Evolutionary conservation across 257 asterid genomes (phyloP), one percentile per base, ranked within the genome.

Genomic region (Plantago elongata): DNA sequence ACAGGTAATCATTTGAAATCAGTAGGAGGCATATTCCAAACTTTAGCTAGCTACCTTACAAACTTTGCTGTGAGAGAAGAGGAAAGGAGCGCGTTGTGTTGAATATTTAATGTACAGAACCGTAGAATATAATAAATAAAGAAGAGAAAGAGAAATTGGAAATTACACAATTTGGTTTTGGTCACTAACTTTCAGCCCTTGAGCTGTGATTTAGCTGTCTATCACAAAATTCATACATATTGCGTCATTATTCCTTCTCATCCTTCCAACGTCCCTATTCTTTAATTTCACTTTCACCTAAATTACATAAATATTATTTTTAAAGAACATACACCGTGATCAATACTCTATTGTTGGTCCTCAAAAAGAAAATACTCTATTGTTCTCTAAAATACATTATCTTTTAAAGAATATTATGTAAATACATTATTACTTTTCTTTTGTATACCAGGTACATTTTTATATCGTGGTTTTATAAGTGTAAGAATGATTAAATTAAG

Each of bases 131-230:
- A 60, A 60, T n/a, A 73, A 66, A 74, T 73, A 60, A 69, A 69
- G 67, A 77, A 72, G 71, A 77, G 77, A 49, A 54, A 66, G 66
- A 51, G 61, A 22, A 75, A 34, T 7, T 34, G 7, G 27, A 3
- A 34, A 34, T 34, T 5, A 34, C 40, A 72, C 62, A 75, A 69
- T 70, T 71, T 79, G 78, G 89, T 84, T n/a, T n/a, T n/a, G n/a
- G n/a, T n/a, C n/a, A n/a, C n/a, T n/a, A 87, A 22, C 27, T 22
- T 22, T 22, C 27, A 22, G 86, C 79, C 78, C 76, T 83, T 79
- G 96, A 88, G 96, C 96, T 88, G 96, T 88, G 89, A 71, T 75
- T 71, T 85, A 85, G 96, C 95, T 89, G 95, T 77, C 86, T 54
- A 18, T 37, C 59, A 11, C 40, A 9, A 17, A 5, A 9, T 9